These are phyloP conservation scores for Lactarius pseudohatsudake DNA, from an alignment of 768 basidiomycete genomes.

Conservation along the genomic window DNA sequence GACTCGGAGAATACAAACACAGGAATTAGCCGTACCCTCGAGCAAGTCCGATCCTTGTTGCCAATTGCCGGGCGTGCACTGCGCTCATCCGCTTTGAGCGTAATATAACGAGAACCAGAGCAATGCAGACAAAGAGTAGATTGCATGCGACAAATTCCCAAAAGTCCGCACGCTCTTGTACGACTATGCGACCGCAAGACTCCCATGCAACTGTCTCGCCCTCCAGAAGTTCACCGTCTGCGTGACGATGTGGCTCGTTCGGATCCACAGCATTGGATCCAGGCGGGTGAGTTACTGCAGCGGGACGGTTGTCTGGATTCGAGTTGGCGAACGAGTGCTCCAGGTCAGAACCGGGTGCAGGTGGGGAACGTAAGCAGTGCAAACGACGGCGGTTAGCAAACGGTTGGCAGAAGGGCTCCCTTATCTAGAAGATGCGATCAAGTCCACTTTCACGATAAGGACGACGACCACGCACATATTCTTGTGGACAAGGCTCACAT, in stretches of 20 bases:
- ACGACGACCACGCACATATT: constrained; percentile 37
- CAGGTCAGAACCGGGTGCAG: constrained; percentile 19
- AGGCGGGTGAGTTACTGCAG: not conserved
- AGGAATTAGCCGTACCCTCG: constrained; percentile 21
- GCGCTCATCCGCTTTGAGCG: constrained; percentile 68
- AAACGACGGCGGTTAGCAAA: constrained; percentile 90
- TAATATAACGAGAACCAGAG: constrained; percentile 63
- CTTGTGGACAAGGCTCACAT: constrained; percentile 46
- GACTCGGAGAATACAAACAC: constrained; percentile 11
- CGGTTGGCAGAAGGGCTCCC: constrained; percentile 92
- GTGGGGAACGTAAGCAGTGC: constrained; percentile 60
- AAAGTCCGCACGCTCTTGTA: constrained; percentile 80
- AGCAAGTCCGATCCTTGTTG: constrained; percentile 80
- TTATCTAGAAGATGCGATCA: constrained; percentile 47
- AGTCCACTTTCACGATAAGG: constrained; percentile 6
- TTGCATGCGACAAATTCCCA: constrained; percentile 91
- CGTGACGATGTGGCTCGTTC: constrained; percentile 13
- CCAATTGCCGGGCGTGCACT: constrained; percentile 77
- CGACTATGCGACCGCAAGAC: constrained; percentile 84
- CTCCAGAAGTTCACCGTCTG: constrained; percentile 27
- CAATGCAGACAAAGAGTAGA: constrained; percentile 63
- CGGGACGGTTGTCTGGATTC: constrained; percentile 31
- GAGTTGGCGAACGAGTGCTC: constrained; percentile 12
- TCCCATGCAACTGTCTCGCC: constrained; percentile 86
- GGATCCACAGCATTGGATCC: constrained; percentile 25